Conservation (phyloP, 2,329 filamentous ascomycete species). For the Arthrobotrys pseudoclavata region DNA sequence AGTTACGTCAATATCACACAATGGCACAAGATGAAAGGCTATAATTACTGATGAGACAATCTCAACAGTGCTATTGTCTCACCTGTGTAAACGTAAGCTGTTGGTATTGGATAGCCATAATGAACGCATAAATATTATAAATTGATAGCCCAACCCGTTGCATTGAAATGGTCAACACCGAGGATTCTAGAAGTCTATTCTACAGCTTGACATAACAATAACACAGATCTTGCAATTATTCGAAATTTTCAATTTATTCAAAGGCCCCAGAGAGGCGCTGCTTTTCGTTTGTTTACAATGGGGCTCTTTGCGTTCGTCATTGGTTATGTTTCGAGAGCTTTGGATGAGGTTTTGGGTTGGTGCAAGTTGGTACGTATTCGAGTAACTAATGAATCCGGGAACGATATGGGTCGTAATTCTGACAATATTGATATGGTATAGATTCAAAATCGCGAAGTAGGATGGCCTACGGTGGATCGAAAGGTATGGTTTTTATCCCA, state of each 20-base stretch:
- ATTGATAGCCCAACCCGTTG: background rate
- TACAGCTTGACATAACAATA: no score
- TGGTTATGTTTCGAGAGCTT: background rate
- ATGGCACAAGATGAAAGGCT: background rate
- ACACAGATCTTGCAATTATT: no score
- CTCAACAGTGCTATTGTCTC: background rate
- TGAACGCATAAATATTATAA: background rate
- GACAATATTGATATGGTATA: background rate
- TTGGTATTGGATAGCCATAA: background rate
- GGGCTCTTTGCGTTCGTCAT: background rate
- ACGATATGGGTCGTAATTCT: background rate
- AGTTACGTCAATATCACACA: conserved; percentile 9
- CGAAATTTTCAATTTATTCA: no score
- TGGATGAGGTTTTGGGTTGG: conserved; percentile 22
- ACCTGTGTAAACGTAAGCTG: background rate
- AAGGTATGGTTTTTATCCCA: conserved; percentile 57
- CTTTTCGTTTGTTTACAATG: background rate
- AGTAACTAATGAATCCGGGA: no score
- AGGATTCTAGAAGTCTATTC: no score
- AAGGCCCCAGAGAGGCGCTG: no score
- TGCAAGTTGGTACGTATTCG: conserved; percentile 26
- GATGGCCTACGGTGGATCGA: conserved; percentile 64
- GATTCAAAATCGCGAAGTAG: conserved; percentile 64
- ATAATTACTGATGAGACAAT: background rate
- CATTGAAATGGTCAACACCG: no score